Base-by-base conservation (phyloP, 257 asterid species). In the Przewalskia tangutica region DNA sequence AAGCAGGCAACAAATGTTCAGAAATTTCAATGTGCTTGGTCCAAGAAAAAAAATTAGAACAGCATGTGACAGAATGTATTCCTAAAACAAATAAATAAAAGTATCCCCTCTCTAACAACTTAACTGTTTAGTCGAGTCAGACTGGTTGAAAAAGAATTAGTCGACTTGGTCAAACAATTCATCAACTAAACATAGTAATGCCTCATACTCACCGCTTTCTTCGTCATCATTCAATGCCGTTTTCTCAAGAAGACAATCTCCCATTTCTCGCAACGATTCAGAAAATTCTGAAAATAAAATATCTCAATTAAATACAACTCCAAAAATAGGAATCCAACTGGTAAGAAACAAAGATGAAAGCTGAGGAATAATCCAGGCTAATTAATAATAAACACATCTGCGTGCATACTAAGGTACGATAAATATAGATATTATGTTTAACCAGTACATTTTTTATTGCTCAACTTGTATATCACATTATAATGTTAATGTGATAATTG, bases 161-260 rank as follows among this genome's bases (percentile, higher is more conserved):
- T 48, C 32, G 34, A 62, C 32, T 10, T 64, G 36, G 63, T 44
- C 36, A 80, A 7, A n/a, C 36, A 63, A 48, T 80, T 80, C 17
- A 80, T 44, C 56, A 80, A 60, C 65, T 46, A 71, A 71, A 46
- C 79, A 71, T 18, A 46, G 64, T 42, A 65, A 68, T 81, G 32
- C 48, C 9, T 79, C 54, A 38, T 60, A 79, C 82, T 87, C 83
- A 95, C 99, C 99, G 70, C 96, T 91, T 85, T 91, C 97, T 86
- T 95, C 99, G 64, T 95, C 99, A 59, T 94, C 95, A 77, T 89
- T 92, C 88, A 92, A 78, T 75, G 98, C 94, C 34, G 98, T 93
- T 89, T 95, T 95, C 86, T 91, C 98, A 60, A 95, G 95, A 87
- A 95, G 94, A 87, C 99, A 95, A 79, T 91, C 97, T 20, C 99